These are phyloP conservation scores for Thelonectria olida DNA, from an alignment of 2,329 filamentous ascomycete genomes.

Conservation along the genomic window DNA sequence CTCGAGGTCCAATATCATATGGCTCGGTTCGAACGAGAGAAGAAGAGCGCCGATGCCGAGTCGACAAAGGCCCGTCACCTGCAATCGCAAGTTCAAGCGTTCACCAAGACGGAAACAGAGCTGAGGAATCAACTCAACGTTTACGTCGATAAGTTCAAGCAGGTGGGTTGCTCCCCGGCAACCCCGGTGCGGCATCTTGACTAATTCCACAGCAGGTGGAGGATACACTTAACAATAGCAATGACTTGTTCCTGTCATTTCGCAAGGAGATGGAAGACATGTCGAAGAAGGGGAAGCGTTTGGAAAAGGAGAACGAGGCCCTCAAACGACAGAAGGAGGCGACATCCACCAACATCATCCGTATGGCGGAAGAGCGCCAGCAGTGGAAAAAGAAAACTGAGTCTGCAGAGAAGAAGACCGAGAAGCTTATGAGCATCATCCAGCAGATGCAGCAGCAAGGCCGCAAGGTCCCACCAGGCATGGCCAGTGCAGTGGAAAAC, in stretches of 20 bases:
- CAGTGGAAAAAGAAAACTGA: constrained; percentile 76
- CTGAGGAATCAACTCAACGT: constrained; percentile 95
- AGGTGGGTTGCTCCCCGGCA: constrained; percentile 69
- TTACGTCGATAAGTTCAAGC: constrained; percentile 99
- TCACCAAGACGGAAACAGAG: constrained; percentile 95
- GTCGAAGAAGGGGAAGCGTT: constrained; percentile 97
- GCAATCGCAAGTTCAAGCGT: constrained; percentile 91
- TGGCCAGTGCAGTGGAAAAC: constrained; percentile 67
- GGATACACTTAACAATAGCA: constrained; percentile 97
- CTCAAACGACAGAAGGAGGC: constrained; percentile 93
- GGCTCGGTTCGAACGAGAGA: constrained; percentile 88
- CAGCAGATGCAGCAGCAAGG: constrained; percentile 97
- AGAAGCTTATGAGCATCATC: constrained; percentile 93
- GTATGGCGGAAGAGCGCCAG: constrained; percentile 96
- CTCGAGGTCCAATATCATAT: constrained; percentile 93
- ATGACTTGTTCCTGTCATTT: constrained; percentile 96
- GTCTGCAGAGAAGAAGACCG: constrained; percentile 74
- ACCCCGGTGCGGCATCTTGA: constrained; percentile 32
- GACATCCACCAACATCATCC: constrained; percentile 92
- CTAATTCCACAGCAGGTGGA: constrained; percentile 74
- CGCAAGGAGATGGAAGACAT: constrained; percentile 99
- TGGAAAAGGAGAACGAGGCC: constrained; percentile 95
- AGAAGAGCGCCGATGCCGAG: constrained; percentile 87
- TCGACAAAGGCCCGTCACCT: constrained; percentile 82
- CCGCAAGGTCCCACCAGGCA: constrained; percentile 75